phyloP scores from a whole-genome alignment of 1,284 basidiomycete species.

The Cryptococcus sp. region DNA sequence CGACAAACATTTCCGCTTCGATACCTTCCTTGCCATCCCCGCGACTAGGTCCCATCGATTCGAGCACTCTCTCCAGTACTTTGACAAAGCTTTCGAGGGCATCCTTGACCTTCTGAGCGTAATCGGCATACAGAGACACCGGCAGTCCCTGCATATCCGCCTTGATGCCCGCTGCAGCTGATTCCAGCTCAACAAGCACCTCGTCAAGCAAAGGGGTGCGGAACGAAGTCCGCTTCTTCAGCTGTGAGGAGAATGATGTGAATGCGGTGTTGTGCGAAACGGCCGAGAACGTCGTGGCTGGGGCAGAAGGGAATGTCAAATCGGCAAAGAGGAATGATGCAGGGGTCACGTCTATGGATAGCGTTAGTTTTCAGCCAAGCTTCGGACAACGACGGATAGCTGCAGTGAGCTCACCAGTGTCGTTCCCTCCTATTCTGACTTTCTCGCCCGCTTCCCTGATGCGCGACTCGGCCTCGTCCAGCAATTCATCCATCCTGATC shows the following conservation, averaged over 20 bases:
- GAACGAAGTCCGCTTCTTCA: conserved; percentile 38
- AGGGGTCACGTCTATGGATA: conserved; percentile 34
- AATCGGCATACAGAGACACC: conserved; percentile 22
- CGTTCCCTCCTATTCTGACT: conserved; percentile 22
- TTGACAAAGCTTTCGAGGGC: conserved; percentile 33
- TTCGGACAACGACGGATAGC: background rate
- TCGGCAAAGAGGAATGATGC: conserved; percentile 46
- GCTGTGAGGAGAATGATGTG: conserved; percentile 36
- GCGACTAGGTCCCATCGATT: conserved; percentile 21
- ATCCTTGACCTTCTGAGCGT: conserved; percentile 22
- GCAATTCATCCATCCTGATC: conserved; percentile 35
- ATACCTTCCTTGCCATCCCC: conserved; percentile 31
- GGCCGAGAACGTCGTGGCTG: conserved; percentile 23
- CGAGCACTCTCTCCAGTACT: conserved; percentile 34
- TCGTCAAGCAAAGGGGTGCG: conserved; percentile 47
- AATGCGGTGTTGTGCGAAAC: conserved; percentile 25
- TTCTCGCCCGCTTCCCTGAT: conserved; percentile 29
- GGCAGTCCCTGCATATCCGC: conserved; percentile 41
- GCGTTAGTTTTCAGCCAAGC: background rate
- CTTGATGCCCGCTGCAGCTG: conserved; percentile 32
- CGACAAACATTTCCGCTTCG: conserved; percentile 47
- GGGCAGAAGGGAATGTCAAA: conserved; percentile 37
- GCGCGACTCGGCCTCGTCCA: conserved; percentile 22
- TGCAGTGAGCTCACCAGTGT: conserved; percentile 23
- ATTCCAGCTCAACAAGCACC: conserved; percentile 40